Conservation (phyloP, 768 basidiomycete genomes). For the Russula virescens region DNA sequence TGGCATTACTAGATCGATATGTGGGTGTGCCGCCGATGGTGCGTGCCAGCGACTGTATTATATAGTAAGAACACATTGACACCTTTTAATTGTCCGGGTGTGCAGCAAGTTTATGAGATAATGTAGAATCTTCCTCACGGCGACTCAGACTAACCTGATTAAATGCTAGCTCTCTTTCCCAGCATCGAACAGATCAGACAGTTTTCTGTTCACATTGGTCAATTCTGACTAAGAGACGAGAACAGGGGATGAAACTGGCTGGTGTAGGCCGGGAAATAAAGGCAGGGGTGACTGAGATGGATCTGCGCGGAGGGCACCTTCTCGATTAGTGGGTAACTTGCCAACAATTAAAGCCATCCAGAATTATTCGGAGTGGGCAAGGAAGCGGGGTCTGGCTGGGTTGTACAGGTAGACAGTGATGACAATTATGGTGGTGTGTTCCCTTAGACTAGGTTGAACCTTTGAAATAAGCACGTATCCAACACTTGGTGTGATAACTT, state of each 20-base stretch:
- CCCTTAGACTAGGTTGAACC: conserved; percentile 41
- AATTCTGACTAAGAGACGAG: conserved; percentile 32
- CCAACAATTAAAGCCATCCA: conserved; percentile 31
- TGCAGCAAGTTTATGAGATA: too few relatives aligned
- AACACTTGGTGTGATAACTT: conserved; percentile 64
- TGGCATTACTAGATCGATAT: too few relatives aligned
- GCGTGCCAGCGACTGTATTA: too few relatives aligned
- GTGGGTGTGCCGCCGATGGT: too few relatives aligned
- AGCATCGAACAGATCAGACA: conserved; percentile 55
- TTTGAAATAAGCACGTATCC: conserved; percentile 57
- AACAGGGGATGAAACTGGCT: conserved; percentile 31
- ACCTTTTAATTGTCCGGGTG: too few relatives aligned
- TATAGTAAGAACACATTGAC: too few relatives aligned
- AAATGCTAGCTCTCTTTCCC: conserved; percentile 54
- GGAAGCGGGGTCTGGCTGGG: conserved; percentile 42
- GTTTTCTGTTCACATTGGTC: conserved; percentile 48
- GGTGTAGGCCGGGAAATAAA: conserved; percentile 16
- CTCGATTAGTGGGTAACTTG: conserved; percentile 71
- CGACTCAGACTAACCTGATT: too few relatives aligned
- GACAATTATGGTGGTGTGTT: conserved; percentile 37
- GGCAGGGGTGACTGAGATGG: conserved; percentile 36
- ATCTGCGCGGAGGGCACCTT: conserved; percentile 59
- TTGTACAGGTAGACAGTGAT: conserved; percentile 41
- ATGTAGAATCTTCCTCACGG: too few relatives aligned
- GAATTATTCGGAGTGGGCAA: conserved; percentile 34